Evolutionary conservation across 1,284 basidiomycete genomes (phyloP).

Genomic region (Austroboletus niveus): DNA sequence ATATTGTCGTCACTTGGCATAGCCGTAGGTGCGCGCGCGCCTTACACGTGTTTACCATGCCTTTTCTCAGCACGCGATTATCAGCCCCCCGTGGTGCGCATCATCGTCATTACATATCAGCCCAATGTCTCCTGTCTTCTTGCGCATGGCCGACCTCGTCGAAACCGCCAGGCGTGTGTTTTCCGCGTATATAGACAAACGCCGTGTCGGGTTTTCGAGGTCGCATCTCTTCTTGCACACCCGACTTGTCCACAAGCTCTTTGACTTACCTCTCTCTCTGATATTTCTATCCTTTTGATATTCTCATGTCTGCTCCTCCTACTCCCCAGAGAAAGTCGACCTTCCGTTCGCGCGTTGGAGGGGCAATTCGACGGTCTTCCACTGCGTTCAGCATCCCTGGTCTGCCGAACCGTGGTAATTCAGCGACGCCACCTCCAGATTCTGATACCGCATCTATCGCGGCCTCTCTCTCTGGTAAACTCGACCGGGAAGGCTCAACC

Average conservation of each 20-base stretch:
- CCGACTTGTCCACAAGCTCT: constrained; percentile 12
- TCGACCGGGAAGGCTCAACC: constrained; percentile 28
- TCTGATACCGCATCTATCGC: constrained; percentile 29
- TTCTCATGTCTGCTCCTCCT: constrained; percentile 23
- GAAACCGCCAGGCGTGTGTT: constrained; percentile 34
- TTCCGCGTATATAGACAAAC: constrained; percentile 29
- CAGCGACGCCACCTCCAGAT: constrained; percentile 29
- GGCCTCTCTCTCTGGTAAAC: constrained; percentile 28
- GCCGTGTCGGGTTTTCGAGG: constrained; percentile 16
- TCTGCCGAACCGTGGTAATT: constrained; percentile 26
- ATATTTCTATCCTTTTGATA: constrained; percentile 2
- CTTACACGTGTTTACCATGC: constrained; percentile 33
- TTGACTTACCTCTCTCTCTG: constrained; percentile 7
- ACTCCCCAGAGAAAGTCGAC: constrained; percentile 32
- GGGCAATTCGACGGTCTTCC: constrained; percentile 32
- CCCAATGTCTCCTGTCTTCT: constrained; percentile 24
- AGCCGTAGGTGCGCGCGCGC: constrained; percentile 14
- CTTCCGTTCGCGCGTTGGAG: constrained; percentile 35
- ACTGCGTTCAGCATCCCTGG: constrained; percentile 32
- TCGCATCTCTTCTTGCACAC: constrained; percentile 19
- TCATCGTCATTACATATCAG: constrained; percentile 21
- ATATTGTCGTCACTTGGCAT: not conserved
- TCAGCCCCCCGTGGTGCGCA: constrained; percentile 30
- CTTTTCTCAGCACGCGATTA: constrained; percentile 33
- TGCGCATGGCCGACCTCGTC: constrained; percentile 34